Base-by-base conservation (phyloP, 2,329 filamentous ascomycete species). In the Colletotrichum costaricense region DNA sequence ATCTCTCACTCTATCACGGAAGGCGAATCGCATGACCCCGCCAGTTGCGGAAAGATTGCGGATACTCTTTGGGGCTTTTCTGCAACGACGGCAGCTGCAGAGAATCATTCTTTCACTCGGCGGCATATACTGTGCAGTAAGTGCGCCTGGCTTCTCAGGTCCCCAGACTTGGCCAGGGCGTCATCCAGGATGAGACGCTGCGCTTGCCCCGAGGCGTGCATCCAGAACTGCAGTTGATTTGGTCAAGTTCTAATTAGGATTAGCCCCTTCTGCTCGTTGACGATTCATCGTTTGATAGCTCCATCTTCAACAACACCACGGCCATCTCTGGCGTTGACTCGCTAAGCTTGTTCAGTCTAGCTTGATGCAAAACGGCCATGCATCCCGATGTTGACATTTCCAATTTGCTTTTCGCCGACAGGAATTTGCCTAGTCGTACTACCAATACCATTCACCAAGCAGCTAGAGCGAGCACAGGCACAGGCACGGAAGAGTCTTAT, bases 1-100 rank as follows among this genome's bases (percentile, higher is more conserved):
- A 63, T 24, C 67, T 75, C 30, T 78, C 30, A 59, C 35, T n/a
- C 58, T 14, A n/a, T 26, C 22, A 9, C 26, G 38, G 14, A 42
- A 42, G 14, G 28, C 42, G 4, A 14, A 33, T 19, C 58, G 8
- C 16, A 14, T 28, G 22, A 63, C 58, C 16, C 35, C 58, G 33
- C 42, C 19, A 63, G 42, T 52, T 52, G 60, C 42, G 60, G 60
- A 30, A 49, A 63, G 60, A 63, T 22, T 63, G 42, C 60, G 42
- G 46, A 54, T 54, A 63, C 24, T 63, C 19, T 63, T 54, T 16
- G n/a, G 35, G 9, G 28, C n/a, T 38, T 16, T 22, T 16, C 35
- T 38, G 22, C 33, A 19, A 26, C 57, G 22, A 58, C n/a, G 55
- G 16, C 42, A 22, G n/a, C 57, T 33, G 57, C 35, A 22, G 57